Percentiles rank a stretch among this genome's conserved stretches.
These are phyloP conservation scores for Xylariaceae sp. DNA, from an alignment of 2,329 filamentous ascomycete species.

Conservation along the genomic window DNA sequence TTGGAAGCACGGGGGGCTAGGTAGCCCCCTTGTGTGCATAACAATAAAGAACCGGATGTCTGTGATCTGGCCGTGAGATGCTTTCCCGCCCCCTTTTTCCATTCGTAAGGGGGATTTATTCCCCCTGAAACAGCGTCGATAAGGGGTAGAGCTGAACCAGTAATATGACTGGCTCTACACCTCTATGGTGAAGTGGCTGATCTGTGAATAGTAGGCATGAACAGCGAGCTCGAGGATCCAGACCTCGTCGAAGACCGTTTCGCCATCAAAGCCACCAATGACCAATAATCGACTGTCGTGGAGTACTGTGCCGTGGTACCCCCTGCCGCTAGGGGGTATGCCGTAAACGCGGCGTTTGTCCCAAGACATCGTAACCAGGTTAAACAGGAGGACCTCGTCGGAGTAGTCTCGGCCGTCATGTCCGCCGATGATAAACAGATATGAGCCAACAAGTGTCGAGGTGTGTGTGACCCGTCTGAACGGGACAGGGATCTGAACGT, in stretches of 20 bases:
- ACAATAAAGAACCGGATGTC: constrained; percentile 1
- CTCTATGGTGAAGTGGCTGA: constrained; percentile 66
- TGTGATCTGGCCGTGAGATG: constrained; percentile 9
- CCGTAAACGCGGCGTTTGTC: constrained; percentile 62
- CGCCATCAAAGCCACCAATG: constrained; percentile 63
- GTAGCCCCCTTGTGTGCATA: background rate
- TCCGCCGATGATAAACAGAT: constrained; percentile 64
- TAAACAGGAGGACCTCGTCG: constrained; percentile 62
- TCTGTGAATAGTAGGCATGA: constrained; percentile 67
- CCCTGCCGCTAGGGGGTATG: constrained; percentile 54
- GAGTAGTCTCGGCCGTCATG: constrained; percentile 66
- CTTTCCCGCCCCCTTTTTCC: background rate
- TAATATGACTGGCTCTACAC: constrained; percentile 37
- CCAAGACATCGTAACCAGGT: constrained; percentile 70
- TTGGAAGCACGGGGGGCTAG: too few species aligned
- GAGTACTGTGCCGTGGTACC: constrained; percentile 61
- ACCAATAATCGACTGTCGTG: constrained; percentile 60
- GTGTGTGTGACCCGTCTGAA: constrained; percentile 63
- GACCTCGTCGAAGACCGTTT: constrained; percentile 62
- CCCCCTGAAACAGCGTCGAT: background rate
- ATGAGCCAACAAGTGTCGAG: constrained; percentile 63
- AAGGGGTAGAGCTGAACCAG: background rate
- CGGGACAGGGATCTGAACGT: constrained; percentile 54
- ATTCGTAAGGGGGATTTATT: constrained; percentile 2
- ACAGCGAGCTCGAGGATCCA: constrained; percentile 63